Evolutionary conservation across 2,329 filamentous ascomycete species (phyloP).

Genomic region (Colletotrichum cordylinicola): DNA sequence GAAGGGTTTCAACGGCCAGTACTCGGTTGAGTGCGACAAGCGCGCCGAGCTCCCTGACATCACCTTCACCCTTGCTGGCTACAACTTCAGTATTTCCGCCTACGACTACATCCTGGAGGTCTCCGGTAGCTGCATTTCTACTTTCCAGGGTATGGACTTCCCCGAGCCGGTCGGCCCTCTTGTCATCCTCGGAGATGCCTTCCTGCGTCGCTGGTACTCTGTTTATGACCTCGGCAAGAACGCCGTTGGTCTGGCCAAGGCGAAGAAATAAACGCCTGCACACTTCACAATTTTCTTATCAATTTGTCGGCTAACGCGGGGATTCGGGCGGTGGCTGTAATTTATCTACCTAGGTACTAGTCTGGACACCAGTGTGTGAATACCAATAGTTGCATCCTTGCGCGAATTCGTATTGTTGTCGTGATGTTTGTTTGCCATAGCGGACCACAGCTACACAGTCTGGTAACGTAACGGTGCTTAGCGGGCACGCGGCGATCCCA

Average conservation of each 20-base stretch:
- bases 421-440: not conserved
- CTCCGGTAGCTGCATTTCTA: conserved; percentile 93
- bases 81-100: conserved; percentile 89
- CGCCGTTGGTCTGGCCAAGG: conserved; percentile 86
- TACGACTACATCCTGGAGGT: conserved; percentile 97
- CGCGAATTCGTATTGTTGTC: not conserved
- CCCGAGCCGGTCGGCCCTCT: conserved; percentile 88
- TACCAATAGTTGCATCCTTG: conserved; percentile 16
- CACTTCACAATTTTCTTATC: not conserved
- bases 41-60: conserved; percentile 86
- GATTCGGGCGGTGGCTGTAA: conserved; percentile 10
- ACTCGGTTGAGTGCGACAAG: conserved; percentile 88
- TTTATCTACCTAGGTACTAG: conserved; percentile 16
- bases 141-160: conserved; percentile 97
- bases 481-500: not conserved
- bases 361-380: conserved; percentile 19
- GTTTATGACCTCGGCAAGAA: conserved; percentile 94
- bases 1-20: conserved; percentile 97
- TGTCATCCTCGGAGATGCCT: conserved; percentile 90
- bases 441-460: not conserved
- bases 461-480: not conserved
- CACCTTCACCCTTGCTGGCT: conserved; percentile 86
- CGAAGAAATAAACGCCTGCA: conserved; percentile 58
- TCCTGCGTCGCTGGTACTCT: conserved; percentile 88
- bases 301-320: not conserved